Evolutionary conservation across 2,329 filamentous ascomycete genomes (phyloP), one percentile per base, ranked within the genome.

Genomic region (Colletotrichum limetticola): DNA sequence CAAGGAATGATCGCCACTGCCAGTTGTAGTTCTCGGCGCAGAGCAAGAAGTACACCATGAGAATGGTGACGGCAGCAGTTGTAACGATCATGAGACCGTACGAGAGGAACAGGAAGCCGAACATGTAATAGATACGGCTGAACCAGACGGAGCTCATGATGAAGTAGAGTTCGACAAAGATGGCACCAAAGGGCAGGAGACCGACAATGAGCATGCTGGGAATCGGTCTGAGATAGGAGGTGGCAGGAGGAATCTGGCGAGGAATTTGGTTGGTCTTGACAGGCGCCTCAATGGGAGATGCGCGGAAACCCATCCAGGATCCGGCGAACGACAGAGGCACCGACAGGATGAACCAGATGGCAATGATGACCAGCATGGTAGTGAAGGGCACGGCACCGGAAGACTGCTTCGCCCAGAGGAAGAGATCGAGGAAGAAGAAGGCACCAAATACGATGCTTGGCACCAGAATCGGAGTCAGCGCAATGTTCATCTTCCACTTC

Each of bases 121-220:
- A 99, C 97, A 99, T 99, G 89, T 99, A 99, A 88, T 99, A 99
- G 76, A 99, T 97, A 84, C 97, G 95, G 86, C 93, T 96, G 84
- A 97, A 98, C 97, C 97, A 99, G 81, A 99, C 96, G 30, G 94
- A 97, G 85, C 93, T 97, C 94, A 99, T 97, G 86, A 99, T 98
- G 84, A 98, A 98, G 88, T 98, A 98, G 2, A 99, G 91, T 85
- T 99, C 97, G 59, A 98, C 95, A 77, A 98, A 98, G 80, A 99
- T 98, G 74, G 97, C 96, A 59, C 94, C 95, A 79, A 99, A 99
- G 0, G 97, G 97, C 30, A 98, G 88, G 63, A 98, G 92, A 65
- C 97, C 97, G 28, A 97, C 96, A 26, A 98, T 89, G 19, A 98
- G 89, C 90, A 98, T 96, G 76, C 94, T 97, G 1, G 97, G 97